Conservation (phyloP, 2,329 filamentous ascomycete species). For the Pyrenophora teres region DNA sequence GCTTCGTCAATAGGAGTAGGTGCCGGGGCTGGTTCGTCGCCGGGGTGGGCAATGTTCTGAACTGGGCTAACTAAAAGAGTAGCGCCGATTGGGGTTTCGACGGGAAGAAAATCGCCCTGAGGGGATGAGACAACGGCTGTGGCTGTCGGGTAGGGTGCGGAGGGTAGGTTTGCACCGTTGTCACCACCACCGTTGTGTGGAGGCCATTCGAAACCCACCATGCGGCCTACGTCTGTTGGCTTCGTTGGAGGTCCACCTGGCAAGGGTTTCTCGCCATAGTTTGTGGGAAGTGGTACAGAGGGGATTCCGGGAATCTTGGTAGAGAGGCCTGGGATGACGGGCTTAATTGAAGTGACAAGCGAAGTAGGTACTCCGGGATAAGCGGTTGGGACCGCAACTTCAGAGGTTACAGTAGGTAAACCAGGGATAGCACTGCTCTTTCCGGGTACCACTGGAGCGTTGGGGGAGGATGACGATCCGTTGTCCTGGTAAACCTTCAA, state of each 20-base stretch:
- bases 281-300: not conserved
- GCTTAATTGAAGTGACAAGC: conserved; percentile 8
- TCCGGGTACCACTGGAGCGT: conserved; percentile 13
- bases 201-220: conserved; percentile 34
- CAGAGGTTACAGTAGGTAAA: conserved; percentile 9
- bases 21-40: conserved; percentile 3
- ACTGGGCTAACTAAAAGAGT: conserved; percentile 7
- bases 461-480: conserved; percentile 18
- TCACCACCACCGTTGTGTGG: conserved; percentile 2
- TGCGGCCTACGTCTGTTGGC: conserved; percentile 13
- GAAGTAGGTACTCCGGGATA: conserved; percentile 7
- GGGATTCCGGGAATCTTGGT: not conserved
- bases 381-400: not conserved
- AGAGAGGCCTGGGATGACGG: not conserved
- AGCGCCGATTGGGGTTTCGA: conserved; percentile 3
- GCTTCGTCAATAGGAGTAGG: conserved; percentile 4
- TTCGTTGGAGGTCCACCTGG: not conserved
- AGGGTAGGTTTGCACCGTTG: not conserved
- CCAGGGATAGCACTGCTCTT: conserved; percentile 19
- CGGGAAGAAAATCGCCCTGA: conserved; percentile 2
- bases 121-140: conserved; percentile 6
- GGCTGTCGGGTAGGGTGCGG: conserved; percentile 7
- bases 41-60: conserved; percentile 13
- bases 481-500: conserved; percentile 47
- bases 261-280: not conserved